Conservation (phyloP, 108 stramenopile genomes). For the Phaeodactylum tricornutum region DNA sequence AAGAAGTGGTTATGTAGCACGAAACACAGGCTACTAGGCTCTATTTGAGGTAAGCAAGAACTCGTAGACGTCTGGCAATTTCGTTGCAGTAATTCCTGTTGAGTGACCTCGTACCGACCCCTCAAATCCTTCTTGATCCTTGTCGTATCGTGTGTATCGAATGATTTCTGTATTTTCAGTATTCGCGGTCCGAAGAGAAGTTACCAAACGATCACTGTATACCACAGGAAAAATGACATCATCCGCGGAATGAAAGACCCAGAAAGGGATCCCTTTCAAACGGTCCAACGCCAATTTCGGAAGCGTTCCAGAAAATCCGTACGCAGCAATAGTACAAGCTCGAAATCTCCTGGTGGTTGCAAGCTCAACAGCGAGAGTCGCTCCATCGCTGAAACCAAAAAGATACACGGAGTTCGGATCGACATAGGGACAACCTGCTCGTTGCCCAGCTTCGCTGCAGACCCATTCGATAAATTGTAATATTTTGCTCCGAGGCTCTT, state of each 20-base stretch:
- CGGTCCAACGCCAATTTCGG: slow-evolving; percentile 48
- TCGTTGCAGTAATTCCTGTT: slow-evolving; percentile 46
- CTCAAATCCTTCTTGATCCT: slow-evolving; percentile 35
- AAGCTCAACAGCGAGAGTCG: slow-evolving; percentile 69
- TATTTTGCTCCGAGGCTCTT: slow-evolving; percentile 53
- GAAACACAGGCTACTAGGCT: no score
- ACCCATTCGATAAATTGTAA: slow-evolving; percentile 56
- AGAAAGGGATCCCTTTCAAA: slow-evolving; percentile 46
- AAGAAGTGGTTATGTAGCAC: no score
- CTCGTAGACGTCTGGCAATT: slow-evolving; percentile 22
- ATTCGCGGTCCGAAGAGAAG: slow-evolving; percentile 11
- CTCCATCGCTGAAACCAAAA: slow-evolving; percentile 79
- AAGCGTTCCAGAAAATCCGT: slow-evolving; percentile 62
- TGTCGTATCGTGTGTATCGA: slow-evolving; percentile 29
- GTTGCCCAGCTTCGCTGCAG: slow-evolving; percentile 5
- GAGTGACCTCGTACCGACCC: slow-evolving; percentile 31
- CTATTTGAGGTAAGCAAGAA: no score
- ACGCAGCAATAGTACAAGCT: slow-evolving; percentile 46
- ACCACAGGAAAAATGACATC: slow-evolving; percentile 57
- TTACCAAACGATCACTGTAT: slow-evolving; percentile 39
- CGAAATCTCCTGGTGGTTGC: slow-evolving; percentile 57
- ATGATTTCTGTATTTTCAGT: slow-evolving; percentile 4
- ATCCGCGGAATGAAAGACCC: slow-evolving; percentile 71
- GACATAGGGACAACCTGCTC: slow-evolving; percentile 17
- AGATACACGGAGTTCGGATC: slow-evolving; percentile 42